Base-by-base conservation (phyloP, 192 early-diverging fungal species). In the Entomortierella lignicola region DNA sequence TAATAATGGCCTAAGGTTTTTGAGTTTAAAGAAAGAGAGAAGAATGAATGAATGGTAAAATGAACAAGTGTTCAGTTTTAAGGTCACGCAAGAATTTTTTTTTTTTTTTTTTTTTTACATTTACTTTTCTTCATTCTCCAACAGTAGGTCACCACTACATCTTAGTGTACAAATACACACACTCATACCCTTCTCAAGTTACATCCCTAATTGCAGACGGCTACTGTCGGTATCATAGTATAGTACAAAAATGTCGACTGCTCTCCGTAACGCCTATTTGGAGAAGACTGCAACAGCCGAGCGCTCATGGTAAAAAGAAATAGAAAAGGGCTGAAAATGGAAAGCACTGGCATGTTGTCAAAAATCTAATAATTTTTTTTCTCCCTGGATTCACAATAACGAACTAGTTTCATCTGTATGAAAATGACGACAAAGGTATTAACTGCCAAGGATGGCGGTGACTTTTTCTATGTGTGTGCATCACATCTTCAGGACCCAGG, bases 381-480 rank as follows among this genome's bases (percentile, higher is more conserved):
- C 15, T 29, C 21, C 30, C 10, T 47, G 20, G 12, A 4, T 20
- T 15, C 17, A 20, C 20, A 5, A 6, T 47, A 47, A 47, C 44
- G 4, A 47, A 12, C 2, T 34, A 79, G 86, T 74, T 87, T 82
- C 72, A 80, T 87, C 25, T 87, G 86, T 31, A 83, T 72, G 68
- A 87, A 84, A 54, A 84, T 87, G 62, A 82, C 84, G 0, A 79
- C 60, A 8, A 83, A 80, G 18, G 86, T 87, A 20, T 34, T 87
- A 42, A 84, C 80, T 4, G 81, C 82, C 41, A 83, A 82, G n/a
- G 82, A 85, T 41, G 82, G 81, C 12, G 82, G 81, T 23, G 86
- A 87, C 64, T 87, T 83, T 84, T 87, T 87, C 51, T 87, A 84
- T 44, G 59, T 80, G 15, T 87, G 86, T 34, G 21, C 79, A 30